Evolutionary conservation across 108 stramenopile genomes (phyloP), one percentile per base, ranked within the genome.

Genomic region (Skeletonema potamos): DNA sequence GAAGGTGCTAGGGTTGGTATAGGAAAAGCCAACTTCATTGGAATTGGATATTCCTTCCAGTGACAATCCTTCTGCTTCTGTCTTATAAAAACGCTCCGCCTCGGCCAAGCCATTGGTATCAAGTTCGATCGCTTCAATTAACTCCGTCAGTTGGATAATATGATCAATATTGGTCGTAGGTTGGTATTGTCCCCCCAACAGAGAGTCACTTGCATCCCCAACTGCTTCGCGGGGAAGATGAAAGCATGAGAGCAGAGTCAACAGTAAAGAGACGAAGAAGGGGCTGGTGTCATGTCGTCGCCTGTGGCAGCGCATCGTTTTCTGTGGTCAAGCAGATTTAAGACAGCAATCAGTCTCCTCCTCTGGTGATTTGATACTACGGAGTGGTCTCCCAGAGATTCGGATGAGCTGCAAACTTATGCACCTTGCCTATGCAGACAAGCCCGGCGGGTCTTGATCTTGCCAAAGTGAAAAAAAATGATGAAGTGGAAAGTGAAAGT

Each of bases 121-220:
- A 1, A 0, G 6, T 51, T 51, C 48, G 22, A 51, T 51, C 1
- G 48, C 48, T 51, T 51, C 48, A 4, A 51, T 22, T 7, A 51
- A 7, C 8, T 51, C 48, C 2, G 48, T 51, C 22, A 51, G 22
- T 51, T 51, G 20, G 48, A 51, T 51, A 67, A 76, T 70, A 62
- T 62, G 62, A 13, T 43, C 61, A 11, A 81, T 70, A 39, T 81
- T 70, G 1, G 79, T 58, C 1, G 79, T 81, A n/a, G 79, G 75
- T 6, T 43, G 27, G 28, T 81, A 81, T 20, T 59, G 27, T 20
- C 78, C 78, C 15, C 68, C 68, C 7, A 79, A 24, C 32, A 79
- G 22, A 10, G 58, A 29, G 28, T 58, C 64, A 37, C 68, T 70
- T n/a, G 64, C 69, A 5, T 56, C 69, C 4, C 63, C 76, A 34